These are phyloP conservation scores for Wallacemonas sp. DNA, from an alignment of 208 protist genomes.

Conservation along the genomic window DNA sequence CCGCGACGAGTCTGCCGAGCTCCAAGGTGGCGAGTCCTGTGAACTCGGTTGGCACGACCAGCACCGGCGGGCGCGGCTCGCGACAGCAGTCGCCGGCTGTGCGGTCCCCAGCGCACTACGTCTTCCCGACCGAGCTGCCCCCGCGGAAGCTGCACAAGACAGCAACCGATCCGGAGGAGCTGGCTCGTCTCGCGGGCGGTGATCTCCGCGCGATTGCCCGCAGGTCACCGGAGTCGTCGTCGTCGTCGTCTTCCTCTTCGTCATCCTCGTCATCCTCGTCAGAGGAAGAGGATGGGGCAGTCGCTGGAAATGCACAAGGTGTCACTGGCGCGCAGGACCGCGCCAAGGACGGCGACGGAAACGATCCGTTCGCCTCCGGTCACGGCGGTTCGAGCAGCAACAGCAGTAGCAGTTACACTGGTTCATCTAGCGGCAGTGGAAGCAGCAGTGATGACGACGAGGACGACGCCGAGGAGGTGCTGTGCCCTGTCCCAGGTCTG, in stretches of 20 bases:
- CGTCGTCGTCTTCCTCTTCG: background rate
- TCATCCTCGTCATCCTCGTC: background rate
- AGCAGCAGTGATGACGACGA: slow-evolving; percentile 29
- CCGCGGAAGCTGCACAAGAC: slow-evolving; percentile 20
- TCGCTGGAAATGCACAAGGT: background rate
- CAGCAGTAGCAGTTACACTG: background rate
- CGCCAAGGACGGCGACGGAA: too few relatives aligned
- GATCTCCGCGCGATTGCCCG: slow-evolving; percentile 21
- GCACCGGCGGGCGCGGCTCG: background rate
- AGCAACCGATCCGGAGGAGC: slow-evolving; percentile 6
- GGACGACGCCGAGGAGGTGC: slow-evolving; percentile 61
- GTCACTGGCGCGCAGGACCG: background rate
- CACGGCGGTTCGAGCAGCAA: too few relatives aligned
- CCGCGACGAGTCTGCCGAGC: background rate
- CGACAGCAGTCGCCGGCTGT: background rate
- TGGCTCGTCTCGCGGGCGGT: slow-evolving; percentile 29
- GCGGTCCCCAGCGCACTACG: background rate
- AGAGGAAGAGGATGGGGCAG: background rate
- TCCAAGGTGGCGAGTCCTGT: slow-evolving; percentile 7
- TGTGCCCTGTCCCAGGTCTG: slow-evolving; percentile 76
- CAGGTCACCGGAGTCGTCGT: background rate
- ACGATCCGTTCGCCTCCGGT: too few relatives aligned
- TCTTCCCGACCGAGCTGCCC: slow-evolving; percentile 22
- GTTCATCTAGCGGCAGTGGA: background rate
- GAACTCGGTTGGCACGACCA: background rate